Base-by-base conservation (phyloP, 108 stramenopile genomes). In the Stephanodiscus triporus region DNA sequence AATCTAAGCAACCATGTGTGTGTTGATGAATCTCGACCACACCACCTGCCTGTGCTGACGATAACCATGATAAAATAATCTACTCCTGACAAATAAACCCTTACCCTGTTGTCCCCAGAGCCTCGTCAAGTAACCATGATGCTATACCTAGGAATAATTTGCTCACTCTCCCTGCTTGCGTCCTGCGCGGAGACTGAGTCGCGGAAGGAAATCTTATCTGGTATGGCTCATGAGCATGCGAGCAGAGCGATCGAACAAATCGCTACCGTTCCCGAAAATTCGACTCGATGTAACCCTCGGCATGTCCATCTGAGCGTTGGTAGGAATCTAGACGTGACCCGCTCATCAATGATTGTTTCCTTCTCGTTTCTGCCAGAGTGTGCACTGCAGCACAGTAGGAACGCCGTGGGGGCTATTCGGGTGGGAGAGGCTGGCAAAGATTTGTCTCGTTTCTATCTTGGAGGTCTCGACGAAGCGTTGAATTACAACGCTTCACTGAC, bases 231-330 rank as follows among this genome's bases (percentile, higher is more conserved):
- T 16, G 43, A 45, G 43, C 14, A 14, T 45, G 43, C 43, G 43
- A 16, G 0, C 0, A 45, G 43, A 16, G 14, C 43, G 16, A 13
- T 45, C 14, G 43, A 45, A 14, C 43, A 13, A 13, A 45, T 16
- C 43, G 43, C 2, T 16, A 17, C 43, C 43, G 0, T 45, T 13
- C 2, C 43, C 16, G 3, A 14, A 16, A 45, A 45, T 45, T 29
- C 30, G 30, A 57, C 56, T 6, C 8, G 40, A 22, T 75, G 74
- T 37, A 30, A 66, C 47, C 74, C 75, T 26, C 66, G 75, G 20
- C 75, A 76, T 60, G 42, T 68, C 48, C 75, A 76, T 43, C 42
- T 76, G 6, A 76, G 75, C 27, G 34, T 76, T 17, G 75, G 75
- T 14, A 47, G 75, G 16, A 48, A 48, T 22, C 66, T 68, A 24